Conservation (phyloP, 495 filamentous ascomycete genomes). For the Hypomontagnella monticulosa region DNA sequence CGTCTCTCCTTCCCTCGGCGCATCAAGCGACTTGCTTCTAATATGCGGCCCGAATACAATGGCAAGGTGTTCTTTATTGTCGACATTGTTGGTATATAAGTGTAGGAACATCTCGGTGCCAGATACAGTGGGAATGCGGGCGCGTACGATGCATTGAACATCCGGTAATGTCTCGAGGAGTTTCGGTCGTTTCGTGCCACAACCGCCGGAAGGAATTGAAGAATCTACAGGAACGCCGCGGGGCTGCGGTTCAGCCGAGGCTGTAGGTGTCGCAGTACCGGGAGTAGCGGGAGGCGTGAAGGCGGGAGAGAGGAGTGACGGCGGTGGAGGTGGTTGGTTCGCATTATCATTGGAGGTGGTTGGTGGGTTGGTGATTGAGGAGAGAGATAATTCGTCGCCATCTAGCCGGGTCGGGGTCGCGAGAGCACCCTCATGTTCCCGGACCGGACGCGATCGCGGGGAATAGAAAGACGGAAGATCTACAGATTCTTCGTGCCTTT, state of each 20-base stretch:
- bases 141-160: slow-evolving; percentile 84
- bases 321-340: slow-evolving; percentile 47
- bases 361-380: slow-evolving; percentile 1
- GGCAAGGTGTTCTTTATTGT: slow-evolving; percentile 97
- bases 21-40: slow-evolving; percentile 80
- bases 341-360: slow-evolving; percentile 11
- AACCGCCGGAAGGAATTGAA: slow-evolving; percentile 57
- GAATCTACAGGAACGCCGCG: slow-evolving; percentile 66
- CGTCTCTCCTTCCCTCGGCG: slow-evolving; percentile 83
- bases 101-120: slow-evolving; percentile 98
- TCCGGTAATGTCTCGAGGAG: slow-evolving; percentile 74
- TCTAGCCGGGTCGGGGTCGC: slow-evolving; percentile 16
- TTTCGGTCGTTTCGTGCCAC: slow-evolving; percentile 67
- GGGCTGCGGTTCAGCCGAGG: slow-evolving; percentile 48
- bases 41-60: slow-evolving; percentile 94
- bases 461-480: slow-evolving; percentile 60
- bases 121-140: slow-evolving; percentile 84
- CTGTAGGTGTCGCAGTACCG: slow-evolving; percentile 64
- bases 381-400: slow-evolving; percentile 31
- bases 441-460: slow-evolving; percentile 47
- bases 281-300: slow-evolving; percentile 86
- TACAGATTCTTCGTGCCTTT: slow-evolving; percentile 40
- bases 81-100: slow-evolving; percentile 89
- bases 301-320: slow-evolving; percentile 72
- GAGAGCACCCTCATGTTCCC: slow-evolving; percentile 22